phyloP scores from a whole-genome alignment of 2,329 filamentous ascomycete species.

The Eurotiales sp. region DNA sequence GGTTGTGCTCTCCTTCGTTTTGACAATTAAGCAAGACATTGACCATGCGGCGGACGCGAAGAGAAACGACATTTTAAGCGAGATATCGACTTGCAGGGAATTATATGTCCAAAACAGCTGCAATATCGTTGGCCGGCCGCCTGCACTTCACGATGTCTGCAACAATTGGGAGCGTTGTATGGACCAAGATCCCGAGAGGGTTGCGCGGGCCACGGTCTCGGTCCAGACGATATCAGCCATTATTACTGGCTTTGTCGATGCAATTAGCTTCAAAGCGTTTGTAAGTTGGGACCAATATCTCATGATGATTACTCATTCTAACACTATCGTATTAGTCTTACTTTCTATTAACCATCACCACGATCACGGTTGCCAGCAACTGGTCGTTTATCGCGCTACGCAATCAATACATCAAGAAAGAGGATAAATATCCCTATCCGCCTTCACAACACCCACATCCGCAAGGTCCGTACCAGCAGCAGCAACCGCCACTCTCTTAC shows the following conservation, averaged over 20 bases:
- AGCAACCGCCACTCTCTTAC: constrained; percentile 23
- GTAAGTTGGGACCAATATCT: constrained; percentile 37
- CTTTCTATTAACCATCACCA: constrained; percentile 40
- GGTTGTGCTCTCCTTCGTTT: constrained; percentile 65
- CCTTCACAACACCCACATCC: constrained; percentile 21
- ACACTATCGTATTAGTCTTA: constrained; percentile 28
- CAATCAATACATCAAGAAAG: constrained; percentile 31
- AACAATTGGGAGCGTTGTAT: constrained; percentile 83
- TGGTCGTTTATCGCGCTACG: constrained; percentile 56
- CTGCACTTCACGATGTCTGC: constrained; percentile 70
- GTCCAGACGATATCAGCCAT: constrained; percentile 88
- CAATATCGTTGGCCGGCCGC: constrained; percentile 60
- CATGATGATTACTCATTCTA: not conserved
- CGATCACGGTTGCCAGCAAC: constrained; percentile 55
- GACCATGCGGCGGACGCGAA: constrained; percentile 66
- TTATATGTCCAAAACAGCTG: constrained; percentile 77
- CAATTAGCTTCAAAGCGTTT: constrained; percentile 81
- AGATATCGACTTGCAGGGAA: constrained; percentile 69
- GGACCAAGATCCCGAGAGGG: constrained; percentile 72
- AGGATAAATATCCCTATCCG: constrained; percentile 21
- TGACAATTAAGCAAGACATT: constrained; percentile 71
- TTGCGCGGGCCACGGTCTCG: constrained; percentile 75
- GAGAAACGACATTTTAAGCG: constrained; percentile 64
- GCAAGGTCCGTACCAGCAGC: constrained; percentile 20
- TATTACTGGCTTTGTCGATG: constrained; percentile 88